A percentile compares a stretch with the other conserved stretches of the same genome.
Evolutionary conservation across 2,329 filamentous ascomycete species (phyloP).

Genomic region (Botryotinia convoluta): DNA sequence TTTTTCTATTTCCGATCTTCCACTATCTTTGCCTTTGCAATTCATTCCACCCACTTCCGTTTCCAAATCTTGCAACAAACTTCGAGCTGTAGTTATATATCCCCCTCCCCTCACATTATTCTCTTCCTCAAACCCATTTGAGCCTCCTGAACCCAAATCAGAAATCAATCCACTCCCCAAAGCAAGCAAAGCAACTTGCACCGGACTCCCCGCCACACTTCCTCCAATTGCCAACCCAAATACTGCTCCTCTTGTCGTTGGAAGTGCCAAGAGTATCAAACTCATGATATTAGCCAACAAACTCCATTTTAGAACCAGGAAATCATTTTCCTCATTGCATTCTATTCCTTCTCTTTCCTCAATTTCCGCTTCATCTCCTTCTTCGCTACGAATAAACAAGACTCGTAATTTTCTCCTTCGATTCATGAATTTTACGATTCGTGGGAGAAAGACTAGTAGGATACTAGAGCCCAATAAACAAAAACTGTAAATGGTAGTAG

Average conservation of each 20-base stretch:
- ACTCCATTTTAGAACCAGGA: not conserved
- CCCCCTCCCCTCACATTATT: not conserved
- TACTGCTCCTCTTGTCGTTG: not conserved
- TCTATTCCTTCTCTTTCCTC: not conserved
- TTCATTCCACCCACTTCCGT: not conserved
- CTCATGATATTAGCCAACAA: not conserved
- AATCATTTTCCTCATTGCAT: not conserved
- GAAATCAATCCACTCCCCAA: not conserved
- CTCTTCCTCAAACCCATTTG: not conserved
- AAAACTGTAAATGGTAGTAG: not conserved
- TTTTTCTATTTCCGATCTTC: not conserved
- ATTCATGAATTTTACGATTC: not conserved
- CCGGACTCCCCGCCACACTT: not conserved
- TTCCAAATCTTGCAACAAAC: not conserved
- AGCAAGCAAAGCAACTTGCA: not conserved
- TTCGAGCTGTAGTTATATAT: not conserved
- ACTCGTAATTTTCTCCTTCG: not conserved
- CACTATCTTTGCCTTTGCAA: not conserved
- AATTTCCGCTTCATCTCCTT: not conserved
- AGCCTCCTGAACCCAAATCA: no score
- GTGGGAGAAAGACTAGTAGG: not conserved
- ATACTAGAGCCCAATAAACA: not conserved
- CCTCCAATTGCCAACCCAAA: not conserved
- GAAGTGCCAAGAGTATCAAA: slow-evolving; percentile 3
- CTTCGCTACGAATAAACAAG: not conserved